Conservation (phyloP, 129 eudicot species). For the Saposhnikovia divaricata region DNA sequence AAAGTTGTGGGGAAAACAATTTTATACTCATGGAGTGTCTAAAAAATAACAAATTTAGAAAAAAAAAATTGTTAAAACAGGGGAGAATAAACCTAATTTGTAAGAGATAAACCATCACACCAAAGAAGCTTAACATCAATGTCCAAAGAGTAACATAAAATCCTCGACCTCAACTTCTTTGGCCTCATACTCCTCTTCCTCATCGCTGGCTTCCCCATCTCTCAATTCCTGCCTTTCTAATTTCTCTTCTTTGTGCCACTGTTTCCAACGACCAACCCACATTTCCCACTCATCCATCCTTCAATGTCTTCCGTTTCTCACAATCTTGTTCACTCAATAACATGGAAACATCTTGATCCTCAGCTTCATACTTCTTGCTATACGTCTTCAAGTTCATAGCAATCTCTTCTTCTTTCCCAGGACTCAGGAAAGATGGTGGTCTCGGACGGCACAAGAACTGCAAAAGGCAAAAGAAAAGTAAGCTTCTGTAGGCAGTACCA, state of each 20-base stretch:
- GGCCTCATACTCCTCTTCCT: constrained; percentile 77
- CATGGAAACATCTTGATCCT: constrained; percentile 72
- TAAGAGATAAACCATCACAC: too few relatives aligned
- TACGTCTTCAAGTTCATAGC: constrained; percentile 67
- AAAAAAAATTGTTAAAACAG: too few relatives aligned
- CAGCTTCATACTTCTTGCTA: constrained; percentile 74
- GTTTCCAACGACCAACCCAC: constrained; percentile 67
- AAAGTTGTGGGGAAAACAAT: too few relatives aligned
- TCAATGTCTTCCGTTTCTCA: constrained; percentile 60
- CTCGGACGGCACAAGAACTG: constrained; percentile 85
- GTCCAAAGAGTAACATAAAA: neutral
- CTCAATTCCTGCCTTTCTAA: constrained; percentile 47
- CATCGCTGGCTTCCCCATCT: constrained; percentile 81
- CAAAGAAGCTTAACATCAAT: too few relatives aligned
- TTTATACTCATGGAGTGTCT: too few relatives aligned
- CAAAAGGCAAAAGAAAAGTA: neutral
- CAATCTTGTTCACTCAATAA: constrained; percentile 74
- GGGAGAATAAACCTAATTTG: too few relatives aligned
- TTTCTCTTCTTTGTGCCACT: constrained; percentile 49
- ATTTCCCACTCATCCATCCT: constrained; percentile 73
- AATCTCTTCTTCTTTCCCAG: constrained; percentile 79
- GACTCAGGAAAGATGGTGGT: constrained; percentile 68
- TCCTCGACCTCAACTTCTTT: constrained; percentile 79
- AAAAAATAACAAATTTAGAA: too few relatives aligned
- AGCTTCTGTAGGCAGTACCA: too few relatives aligned